Percentiles rank a stretch among this genome's conserved stretches.
Conservation (phyloP, 129 eudicot genomes). For the Artemisia annua region DNA sequence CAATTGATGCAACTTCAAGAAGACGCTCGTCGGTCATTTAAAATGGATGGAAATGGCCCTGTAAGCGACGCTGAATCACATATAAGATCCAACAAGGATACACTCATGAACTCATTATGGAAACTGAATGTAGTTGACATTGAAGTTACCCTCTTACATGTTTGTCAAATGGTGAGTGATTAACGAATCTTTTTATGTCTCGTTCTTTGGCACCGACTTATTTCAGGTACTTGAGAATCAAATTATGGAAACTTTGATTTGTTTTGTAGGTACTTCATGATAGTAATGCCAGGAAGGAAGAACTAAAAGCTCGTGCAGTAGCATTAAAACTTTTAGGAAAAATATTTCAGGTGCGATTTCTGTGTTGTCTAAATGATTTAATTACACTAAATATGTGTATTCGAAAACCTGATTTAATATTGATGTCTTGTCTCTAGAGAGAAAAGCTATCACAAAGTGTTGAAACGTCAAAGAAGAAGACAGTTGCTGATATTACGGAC, state of each 20-base stretch:
- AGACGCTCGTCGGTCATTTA: slow-evolving; percentile 63
- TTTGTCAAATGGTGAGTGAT: slow-evolving; percentile 81
- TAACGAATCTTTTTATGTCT: background rate
- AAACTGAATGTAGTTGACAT: slow-evolving; percentile 95
- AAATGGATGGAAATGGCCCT: slow-evolving; percentile 71
- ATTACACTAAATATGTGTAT: too few species aligned
- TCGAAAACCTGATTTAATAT: too few species aligned
- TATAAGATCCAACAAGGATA: slow-evolving; percentile 66
- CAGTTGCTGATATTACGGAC: slow-evolving; percentile 35
- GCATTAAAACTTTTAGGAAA: slow-evolving; percentile 82
- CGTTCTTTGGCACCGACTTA: too few species aligned
- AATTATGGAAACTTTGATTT: background rate
- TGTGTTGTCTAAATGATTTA: background rate
- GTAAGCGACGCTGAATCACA: slow-evolving; percentile 71
- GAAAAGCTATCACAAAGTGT: slow-evolving; percentile 52
- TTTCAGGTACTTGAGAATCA: too few species aligned
- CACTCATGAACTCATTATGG: slow-evolving; percentile 94
- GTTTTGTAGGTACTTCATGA: slow-evolving; percentile 75
- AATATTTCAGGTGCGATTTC: slow-evolving; percentile 62
- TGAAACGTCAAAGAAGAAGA: slow-evolving; percentile 77
- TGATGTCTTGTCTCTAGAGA: slow-evolving; percentile 39
- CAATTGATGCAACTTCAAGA: slow-evolving; percentile 96
- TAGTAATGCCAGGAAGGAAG: slow-evolving; percentile 68
- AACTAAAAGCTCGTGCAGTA: slow-evolving; percentile 72
- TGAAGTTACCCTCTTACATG: slow-evolving; percentile 91